Conservation (phyloP, 2,329 filamentous ascomycete genomes). For the Epichloe scottii region DNA sequence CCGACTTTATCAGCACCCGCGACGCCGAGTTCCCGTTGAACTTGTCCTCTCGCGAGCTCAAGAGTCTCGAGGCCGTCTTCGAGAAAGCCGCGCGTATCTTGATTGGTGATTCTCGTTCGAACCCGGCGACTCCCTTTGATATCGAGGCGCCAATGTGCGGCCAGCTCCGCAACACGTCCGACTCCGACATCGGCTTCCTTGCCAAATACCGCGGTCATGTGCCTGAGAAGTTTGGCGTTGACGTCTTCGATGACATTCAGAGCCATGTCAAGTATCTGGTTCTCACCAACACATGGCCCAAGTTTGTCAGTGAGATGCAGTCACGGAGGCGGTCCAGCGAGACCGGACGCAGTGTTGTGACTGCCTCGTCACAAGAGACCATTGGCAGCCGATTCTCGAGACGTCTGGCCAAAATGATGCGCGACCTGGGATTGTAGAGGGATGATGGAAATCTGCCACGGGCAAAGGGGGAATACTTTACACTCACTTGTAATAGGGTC, state of each 20-base stretch:
- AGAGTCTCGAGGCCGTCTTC: constrained; percentile 39
- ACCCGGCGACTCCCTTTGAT: constrained; percentile 27
- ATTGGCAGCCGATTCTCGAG: neutral
- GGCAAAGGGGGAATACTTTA: neutral
- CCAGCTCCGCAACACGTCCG: neutral
- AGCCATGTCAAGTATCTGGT: constrained; percentile 51
- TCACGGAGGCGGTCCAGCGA: constrained; percentile 7
- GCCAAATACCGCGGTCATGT: constrained; percentile 27
- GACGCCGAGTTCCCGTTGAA: constrained; percentile 54
- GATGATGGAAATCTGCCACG: neutral
- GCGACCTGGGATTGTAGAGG: constrained; percentile 1
- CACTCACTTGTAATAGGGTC: neutral
- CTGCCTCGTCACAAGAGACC: neutral
- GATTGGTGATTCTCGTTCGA: constrained; percentile 22
- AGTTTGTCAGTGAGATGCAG: constrained; percentile 28
- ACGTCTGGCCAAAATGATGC: constrained; percentile 1
- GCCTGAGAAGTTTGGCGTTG: constrained; percentile 32
- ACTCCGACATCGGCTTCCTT: neutral
- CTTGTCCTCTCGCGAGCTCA: constrained; percentile 40
- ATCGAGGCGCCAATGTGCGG: constrained; percentile 1
- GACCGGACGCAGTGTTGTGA: constrained; percentile 1
- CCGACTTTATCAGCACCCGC: constrained; percentile 42
- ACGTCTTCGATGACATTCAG: constrained; percentile 46
- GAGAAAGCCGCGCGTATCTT: constrained; percentile 33
- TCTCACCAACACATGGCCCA: constrained; percentile 55